Evolutionary conservation across 768 basidiomycete genomes (phyloP).

Genomic region (Auricularia heimuer): DNA sequence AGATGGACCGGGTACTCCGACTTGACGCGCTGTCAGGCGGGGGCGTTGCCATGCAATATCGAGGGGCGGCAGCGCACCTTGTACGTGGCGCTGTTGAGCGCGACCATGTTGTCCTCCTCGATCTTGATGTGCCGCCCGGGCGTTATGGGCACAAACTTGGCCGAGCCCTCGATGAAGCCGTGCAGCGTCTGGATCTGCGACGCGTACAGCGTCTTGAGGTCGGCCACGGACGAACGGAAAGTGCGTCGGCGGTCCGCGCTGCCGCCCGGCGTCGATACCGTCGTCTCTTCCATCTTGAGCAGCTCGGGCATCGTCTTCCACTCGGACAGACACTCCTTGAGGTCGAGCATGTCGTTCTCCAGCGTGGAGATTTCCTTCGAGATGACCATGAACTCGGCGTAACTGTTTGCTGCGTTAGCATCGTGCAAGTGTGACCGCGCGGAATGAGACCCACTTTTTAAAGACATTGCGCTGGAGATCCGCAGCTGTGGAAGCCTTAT

Average conservation of each 20-base stretch:
- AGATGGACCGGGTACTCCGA: conserved; percentile 79
- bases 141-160: conserved; percentile 87
- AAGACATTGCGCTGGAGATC: conserved; percentile 90
- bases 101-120: conserved; percentile 73
- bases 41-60: too few species aligned
- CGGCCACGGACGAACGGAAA: conserved; percentile 86
- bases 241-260: conserved; percentile 43
- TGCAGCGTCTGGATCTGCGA: conserved; percentile 91
- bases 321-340: conserved; percentile 88
- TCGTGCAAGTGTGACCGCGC: not conserved
- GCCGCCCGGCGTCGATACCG: conserved; percentile 46
- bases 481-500: conserved; percentile 62
- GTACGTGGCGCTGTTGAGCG: conserved; percentile 91
- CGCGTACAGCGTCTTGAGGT: conserved; percentile 87
- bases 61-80: conserved; percentile 27
- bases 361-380: conserved; percentile 95
- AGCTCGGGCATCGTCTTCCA: conserved; percentile 95
- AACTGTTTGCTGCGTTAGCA: conserved; percentile 37
- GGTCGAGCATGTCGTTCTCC: conserved; percentile 95
- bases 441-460: conserved; percentile 58
- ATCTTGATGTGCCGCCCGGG: conserved; percentile 86
- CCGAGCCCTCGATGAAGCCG: conserved; percentile 83
- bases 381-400: conserved; percentile 91
- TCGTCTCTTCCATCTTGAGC: conserved; percentile 77
- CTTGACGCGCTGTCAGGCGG: not conserved